These are phyloP conservation scores for Phaeosphaeriaceae sp. DNA, from an alignment of 2,329 filamentous ascomycete genomes.

Conservation along the genomic window DNA sequence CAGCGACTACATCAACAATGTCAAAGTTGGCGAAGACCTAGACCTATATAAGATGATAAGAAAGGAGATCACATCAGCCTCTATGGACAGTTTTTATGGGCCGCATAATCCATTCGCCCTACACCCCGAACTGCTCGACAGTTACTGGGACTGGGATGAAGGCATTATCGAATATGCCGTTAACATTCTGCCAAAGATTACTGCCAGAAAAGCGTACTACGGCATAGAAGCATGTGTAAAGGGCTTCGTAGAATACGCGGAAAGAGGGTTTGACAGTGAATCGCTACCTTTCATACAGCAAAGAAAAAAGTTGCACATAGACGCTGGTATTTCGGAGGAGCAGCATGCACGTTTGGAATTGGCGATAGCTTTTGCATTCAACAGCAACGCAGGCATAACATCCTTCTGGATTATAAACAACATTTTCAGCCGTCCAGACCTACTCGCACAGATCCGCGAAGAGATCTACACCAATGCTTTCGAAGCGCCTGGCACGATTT, in stretches of 20 bases:
- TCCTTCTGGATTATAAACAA: slow-evolving; percentile 56
- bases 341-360: slow-evolving; percentile 34
- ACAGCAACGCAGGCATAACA: slow-evolving; percentile 53
- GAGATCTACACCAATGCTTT: slow-evolving; percentile 46
- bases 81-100: slow-evolving; percentile 52
- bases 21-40: slow-evolving; percentile 34
- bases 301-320: slow-evolving; percentile 25
- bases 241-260: slow-evolving; percentile 35
- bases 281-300: slow-evolving; percentile 31
- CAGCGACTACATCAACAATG: slow-evolving; percentile 22
- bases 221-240: slow-evolving; percentile 41
- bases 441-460: slow-evolving; percentile 49
- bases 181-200: slow-evolving; percentile 45
- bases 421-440: slow-evolving; percentile 49
- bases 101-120: slow-evolving; percentile 51
- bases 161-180: slow-evolving; percentile 40
- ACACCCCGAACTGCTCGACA: slow-evolving; percentile 44
- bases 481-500: slow-evolving; percentile 33
- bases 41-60: slow-evolving; percentile 49
- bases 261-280: slow-evolving; percentile 26
- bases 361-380: slow-evolving; percentile 40
- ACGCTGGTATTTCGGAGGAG: slow-evolving; percentile 19
- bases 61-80: slow-evolving; percentile 42
- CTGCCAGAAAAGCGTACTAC: slow-evolving; percentile 47
- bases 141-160: slow-evolving; percentile 54